phyloP scores from a whole-genome alignment of 139 green algal species.

The Tetradesmus lagerheimii region DNA sequence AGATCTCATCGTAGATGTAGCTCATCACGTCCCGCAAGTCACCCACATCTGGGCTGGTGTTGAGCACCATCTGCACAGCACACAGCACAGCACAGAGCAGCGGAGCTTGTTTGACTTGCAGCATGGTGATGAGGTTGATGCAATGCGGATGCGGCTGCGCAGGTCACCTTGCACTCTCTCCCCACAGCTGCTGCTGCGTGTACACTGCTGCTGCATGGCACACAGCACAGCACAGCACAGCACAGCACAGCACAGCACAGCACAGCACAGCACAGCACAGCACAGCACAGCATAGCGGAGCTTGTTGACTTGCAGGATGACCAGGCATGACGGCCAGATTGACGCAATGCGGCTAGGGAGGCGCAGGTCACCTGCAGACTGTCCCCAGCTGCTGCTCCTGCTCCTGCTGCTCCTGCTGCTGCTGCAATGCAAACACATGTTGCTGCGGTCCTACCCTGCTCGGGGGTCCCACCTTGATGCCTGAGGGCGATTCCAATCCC shows the following conservation, averaged over 20 bases:
- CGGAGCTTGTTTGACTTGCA: too few relatives aligned
- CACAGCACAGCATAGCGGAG: too few relatives aligned
- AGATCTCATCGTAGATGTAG: slow-evolving; percentile 85
- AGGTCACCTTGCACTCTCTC: too few relatives aligned
- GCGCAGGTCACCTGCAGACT: too few relatives aligned
- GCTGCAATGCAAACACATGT: background rate
- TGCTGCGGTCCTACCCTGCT: background rate
- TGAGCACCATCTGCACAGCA: slow-evolving; percentile 83
- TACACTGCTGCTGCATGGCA: background rate
- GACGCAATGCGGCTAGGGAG: too few relatives aligned
- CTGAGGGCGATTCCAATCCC: slow-evolving; percentile 57
- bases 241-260: too few relatives aligned
- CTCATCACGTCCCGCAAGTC: slow-evolving; percentile 80
- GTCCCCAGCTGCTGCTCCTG: too few relatives aligned
- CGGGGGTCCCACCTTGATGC: slow-evolving; percentile 90
- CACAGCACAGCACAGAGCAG: background rate
- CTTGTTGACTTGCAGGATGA: too few relatives aligned
- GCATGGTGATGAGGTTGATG: background rate
- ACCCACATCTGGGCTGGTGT: slow-evolving; percentile 75
- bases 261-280: slow-evolving; percentile 34
- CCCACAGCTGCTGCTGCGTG: too few relatives aligned
- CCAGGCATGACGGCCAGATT: too few relatives aligned
- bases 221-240: too few relatives aligned
- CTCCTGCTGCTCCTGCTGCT: background rate
- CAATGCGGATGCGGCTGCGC: too few relatives aligned